Base-by-base conservation (phyloP, 164 flowering plant genomes). In the Saururus chinensis region DNA sequence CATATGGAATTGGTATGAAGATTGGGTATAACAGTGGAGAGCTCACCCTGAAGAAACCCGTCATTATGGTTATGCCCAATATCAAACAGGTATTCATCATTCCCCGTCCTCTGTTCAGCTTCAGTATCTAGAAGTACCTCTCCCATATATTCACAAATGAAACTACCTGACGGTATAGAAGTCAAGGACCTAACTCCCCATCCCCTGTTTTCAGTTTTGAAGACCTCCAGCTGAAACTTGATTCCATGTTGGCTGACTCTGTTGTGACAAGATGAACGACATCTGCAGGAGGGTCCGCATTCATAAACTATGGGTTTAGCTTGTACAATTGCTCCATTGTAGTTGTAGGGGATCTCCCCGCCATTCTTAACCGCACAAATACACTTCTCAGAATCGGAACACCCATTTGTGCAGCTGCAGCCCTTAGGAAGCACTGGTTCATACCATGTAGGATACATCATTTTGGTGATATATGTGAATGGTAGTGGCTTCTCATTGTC, bases 111-210 rank as follows among this genome's bases (percentile, higher is more conserved):
- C 59, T 78, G 56, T 52, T 89, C 96, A 37, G 98, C 96, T 73
- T 87, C 92, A 67, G 64, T 84, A 17, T 92, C 95, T 19, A 79
- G 74, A 26, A 92, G 84, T 21, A 92, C 79, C 77, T 87, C 92
- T 51, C 98, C 98, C 0, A 73, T 69, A 68, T 92, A 92, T 71
- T 92, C 95, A 25, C 98, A 92, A 57, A 92, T 82, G 59, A 92
- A 92, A 60, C 86, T 85, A 68, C 98, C 98, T 4, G 91, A 89
- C 11, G 89, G 76, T 19, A 92, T 85, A 10, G 85, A 87, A 66
- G 78, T 71, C 4, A 84, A 54, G n/a, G 91, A 82, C 74, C 96
- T 76, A 56, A 92, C 86, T 23, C 96, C 98, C 98, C 98, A 92
- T 7, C 96, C 98, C 67, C 82, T 82, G 2, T 74, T 66, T 53